A percentile compares a stretch with the other conserved stretches of the same genome.
phyloP scores from a whole-genome alignment of 805 yeast species.

The Cyberlindnera lachancei region DNA sequence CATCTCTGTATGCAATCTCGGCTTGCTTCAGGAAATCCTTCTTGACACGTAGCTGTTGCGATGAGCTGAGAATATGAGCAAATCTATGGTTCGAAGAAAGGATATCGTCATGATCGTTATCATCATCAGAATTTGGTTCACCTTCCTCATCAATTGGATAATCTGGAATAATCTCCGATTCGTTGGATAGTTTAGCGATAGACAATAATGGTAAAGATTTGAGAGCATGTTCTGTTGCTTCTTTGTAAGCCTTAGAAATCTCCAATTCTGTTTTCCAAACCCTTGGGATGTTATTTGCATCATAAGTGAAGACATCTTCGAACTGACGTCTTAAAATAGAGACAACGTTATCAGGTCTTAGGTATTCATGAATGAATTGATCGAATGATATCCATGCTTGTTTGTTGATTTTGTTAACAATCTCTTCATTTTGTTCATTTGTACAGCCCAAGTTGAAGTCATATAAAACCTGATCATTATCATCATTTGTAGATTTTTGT shows the following conservation, averaged over 20 bases:
- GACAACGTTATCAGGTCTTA: conserved; percentile 60
- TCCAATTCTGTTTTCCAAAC: conserved; percentile 72
- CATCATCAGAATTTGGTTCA: too few species aligned
- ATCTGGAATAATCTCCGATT: conserved; percentile 54
- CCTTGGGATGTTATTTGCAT: conserved; percentile 72
- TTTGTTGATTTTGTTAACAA: conserved; percentile 37
- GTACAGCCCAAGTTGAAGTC: conserved; percentile 61
- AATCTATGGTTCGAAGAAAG: conserved; percentile 37
- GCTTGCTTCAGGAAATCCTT: conserved; percentile 64
- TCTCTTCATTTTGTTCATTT: conserved; percentile 32
- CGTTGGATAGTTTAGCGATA: conserved; percentile 44
- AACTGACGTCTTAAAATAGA: conserved; percentile 68
- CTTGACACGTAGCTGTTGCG: conserved; percentile 49
- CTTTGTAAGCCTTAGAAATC: conserved; percentile 55
- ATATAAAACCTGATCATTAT: too few species aligned
- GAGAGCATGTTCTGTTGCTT: conserved; percentile 53
- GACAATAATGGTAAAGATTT: conserved; percentile 48
- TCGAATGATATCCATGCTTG: conserved; percentile 62
- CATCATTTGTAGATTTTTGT: conserved; percentile 16
- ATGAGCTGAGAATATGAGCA: conserved; percentile 47
- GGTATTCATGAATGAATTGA: conserved; percentile 48
- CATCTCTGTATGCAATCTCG: conserved; percentile 76
- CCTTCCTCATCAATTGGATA: conserved; percentile 36
- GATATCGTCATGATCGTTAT: conserved; percentile 33
- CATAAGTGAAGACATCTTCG: conserved; percentile 79